phyloP scores from a whole-genome alignment of 1,139 yeast species.

The Williopsis jadinii region DNA sequence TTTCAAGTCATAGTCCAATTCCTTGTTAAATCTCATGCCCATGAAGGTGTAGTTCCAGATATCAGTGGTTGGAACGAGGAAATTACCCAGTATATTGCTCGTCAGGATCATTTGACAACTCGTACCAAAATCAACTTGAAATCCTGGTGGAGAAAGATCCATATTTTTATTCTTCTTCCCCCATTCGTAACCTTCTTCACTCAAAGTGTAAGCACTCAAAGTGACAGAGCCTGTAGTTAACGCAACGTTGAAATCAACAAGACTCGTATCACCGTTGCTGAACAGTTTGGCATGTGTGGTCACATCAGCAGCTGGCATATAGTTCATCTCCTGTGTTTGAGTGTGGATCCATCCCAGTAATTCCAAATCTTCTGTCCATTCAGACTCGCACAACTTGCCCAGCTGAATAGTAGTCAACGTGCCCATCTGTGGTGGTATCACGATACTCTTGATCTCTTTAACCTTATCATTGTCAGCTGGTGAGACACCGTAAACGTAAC shows the following conservation, averaged over 20 bases:
- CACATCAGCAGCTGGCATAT: constrained; percentile 66
- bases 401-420: constrained; percentile 59
- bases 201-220: constrained; percentile 56
- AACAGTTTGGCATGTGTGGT: constrained; percentile 47
- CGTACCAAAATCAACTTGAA: constrained; percentile 48
- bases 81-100: constrained; percentile 72
- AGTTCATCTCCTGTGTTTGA: constrained; percentile 54
- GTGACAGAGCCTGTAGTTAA: constrained; percentile 76
- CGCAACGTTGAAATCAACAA: constrained; percentile 58
- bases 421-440: constrained; percentile 86
- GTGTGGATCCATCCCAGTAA: constrained; percentile 82
- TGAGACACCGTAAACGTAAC: constrained; percentile 67
- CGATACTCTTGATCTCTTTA: constrained; percentile 72
- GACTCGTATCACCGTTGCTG: constrained; percentile 26
- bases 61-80: constrained; percentile 77
- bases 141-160: constrained; percentile 57
- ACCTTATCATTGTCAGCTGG: constrained; percentile 65
- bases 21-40: constrained; percentile 75
- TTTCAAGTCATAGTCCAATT: constrained; percentile 55
- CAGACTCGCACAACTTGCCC: constrained; percentile 33
- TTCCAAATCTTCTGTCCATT: constrained; percentile 42
- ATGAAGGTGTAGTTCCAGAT: constrained; percentile 90
- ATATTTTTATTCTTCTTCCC: constrained; percentile 57
- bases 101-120: constrained; percentile 69
- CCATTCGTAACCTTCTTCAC: constrained; percentile 70